Evolutionary conservation across 164 flowering plant genomes (phyloP), one percentile per base, ranked within the genome.

Genomic region (Vitis cinerea): DNA sequence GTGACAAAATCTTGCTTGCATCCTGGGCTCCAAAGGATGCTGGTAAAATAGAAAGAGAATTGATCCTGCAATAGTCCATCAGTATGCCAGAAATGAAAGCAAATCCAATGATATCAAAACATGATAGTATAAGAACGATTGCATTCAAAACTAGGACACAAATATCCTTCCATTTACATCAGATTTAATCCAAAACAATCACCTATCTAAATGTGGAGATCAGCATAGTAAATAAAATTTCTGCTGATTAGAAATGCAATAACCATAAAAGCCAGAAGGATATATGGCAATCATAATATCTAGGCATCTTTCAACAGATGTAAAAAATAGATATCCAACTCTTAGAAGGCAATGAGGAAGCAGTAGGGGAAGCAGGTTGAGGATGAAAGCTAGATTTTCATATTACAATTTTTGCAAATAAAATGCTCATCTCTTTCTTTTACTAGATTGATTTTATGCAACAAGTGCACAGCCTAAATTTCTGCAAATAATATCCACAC

Each of bases 41-140:
- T 57, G 98, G 92, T 68, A 95, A 78, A 67, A 95, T 87, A 27
- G 98, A 80, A 67, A 93, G 94, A 59, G 92, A 83, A 75, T 91
- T 93, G 73, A 91, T 82, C 98, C 99, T 95, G 91, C 71, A 83
- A 29, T 14, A 3, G 30, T 56, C 66, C 69, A 65, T 48, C 14
- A 59, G 13, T 30, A 71, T 9, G 61, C 49, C 31, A 74, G 59
- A 16, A 59, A 71, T 2, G 27, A 67, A 2, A 15, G 67, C 16
- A 19, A 44, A 17, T 15, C 48, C 16, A 10, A 49, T 12, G n/a
- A 15, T 37, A 37, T 37, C 44, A 37, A 6, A 37, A 19, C 58
- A 55, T 55, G 16, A 55, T 16, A 55, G 58, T 16, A 55, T 55
- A 55, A 55, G 11, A 51, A 10, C 54, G 8, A 53, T 10, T 4